These are phyloP conservation scores for Apiotrichum siamense DNA, from an alignment of 1,284 basidiomycete species.

Conservation along the genomic window DNA sequence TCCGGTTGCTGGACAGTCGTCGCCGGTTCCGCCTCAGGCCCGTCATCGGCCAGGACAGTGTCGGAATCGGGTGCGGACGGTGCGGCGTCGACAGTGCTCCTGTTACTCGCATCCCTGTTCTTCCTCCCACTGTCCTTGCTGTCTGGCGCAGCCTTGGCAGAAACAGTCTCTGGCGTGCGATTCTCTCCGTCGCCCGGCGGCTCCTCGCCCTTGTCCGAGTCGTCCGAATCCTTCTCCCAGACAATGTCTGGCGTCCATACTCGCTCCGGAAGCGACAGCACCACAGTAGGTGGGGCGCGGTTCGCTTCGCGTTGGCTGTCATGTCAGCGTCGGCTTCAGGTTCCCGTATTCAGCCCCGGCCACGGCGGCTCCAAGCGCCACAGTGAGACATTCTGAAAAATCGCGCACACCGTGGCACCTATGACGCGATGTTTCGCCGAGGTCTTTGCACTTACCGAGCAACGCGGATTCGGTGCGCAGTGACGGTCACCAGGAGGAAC, in stretches of 20 bases:
- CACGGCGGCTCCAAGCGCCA: no score
- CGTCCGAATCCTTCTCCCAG: slow-evolving; percentile 44
- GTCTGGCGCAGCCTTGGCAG: neutral
- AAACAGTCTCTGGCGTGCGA: neutral
- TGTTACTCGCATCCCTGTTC: neutral
- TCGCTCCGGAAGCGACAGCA: slow-evolving; percentile 44
- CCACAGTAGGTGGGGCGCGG: slow-evolving; percentile 43
- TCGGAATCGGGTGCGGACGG: no score
- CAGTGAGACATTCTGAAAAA: neutral
- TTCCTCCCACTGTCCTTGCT: neutral
- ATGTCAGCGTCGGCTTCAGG: neutral
- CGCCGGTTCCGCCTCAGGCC: neutral
- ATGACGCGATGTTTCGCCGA: no score
- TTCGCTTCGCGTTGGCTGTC: slow-evolving; percentile 45
- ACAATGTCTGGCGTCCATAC: slow-evolving; percentile 47
- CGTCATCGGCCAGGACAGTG: slow-evolving; percentile 1
- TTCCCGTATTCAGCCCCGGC: neutral
- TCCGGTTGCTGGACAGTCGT: no score
- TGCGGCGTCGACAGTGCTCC: neutral
- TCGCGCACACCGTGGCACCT: no score
- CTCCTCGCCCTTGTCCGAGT: slow-evolving; percentile 15
- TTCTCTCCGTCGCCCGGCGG: neutral
- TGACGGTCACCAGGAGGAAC: slow-evolving; percentile 41
- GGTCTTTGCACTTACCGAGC: slow-evolving; percentile 35
- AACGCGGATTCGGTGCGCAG: slow-evolving; percentile 38